phyloP scores from a whole-genome alignment of 176 grass and related monocot genomes.

The Eragrostis nindensis region DNA sequence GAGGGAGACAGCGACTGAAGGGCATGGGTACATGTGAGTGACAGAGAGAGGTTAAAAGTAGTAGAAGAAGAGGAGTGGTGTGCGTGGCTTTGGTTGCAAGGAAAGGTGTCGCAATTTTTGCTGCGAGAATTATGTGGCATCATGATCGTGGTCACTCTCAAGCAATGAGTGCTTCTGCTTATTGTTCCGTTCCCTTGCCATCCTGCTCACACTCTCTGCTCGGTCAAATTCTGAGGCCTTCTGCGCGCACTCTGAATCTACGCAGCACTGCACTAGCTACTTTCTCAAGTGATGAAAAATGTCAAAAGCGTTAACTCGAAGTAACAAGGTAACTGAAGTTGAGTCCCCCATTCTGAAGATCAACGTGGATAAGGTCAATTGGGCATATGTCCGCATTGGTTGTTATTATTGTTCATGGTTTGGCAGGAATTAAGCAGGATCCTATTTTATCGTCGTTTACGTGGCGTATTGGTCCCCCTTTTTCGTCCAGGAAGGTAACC shows the following conservation, averaged over 20 bases:
- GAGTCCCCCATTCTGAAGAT: no score
- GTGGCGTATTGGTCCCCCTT: background rate
- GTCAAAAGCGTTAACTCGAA: slow-evolving; percentile 1
- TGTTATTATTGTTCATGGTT: slow-evolving; percentile 7
- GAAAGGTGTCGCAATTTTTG: slow-evolving; percentile 61
- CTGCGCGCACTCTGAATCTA: background rate
- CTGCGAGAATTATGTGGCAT: slow-evolving; percentile 54
- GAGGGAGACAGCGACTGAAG: slow-evolving; percentile 1
- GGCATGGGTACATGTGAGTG: slow-evolving; percentile 41
- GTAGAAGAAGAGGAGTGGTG: background rate
- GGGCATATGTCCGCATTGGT: no score
- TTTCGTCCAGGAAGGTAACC: slow-evolving; percentile 20
- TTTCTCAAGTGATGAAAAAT: background rate
- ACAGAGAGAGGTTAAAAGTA: background rate
- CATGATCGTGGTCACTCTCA: slow-evolving; percentile 41
- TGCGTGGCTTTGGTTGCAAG: slow-evolving; percentile 74
- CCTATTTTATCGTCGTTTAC: background rate
- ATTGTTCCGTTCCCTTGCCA: background rate
- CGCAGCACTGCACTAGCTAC: background rate
- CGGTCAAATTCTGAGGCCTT: slow-evolving; percentile 53
- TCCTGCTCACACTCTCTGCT: background rate
- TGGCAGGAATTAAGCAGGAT: slow-evolving; percentile 25
- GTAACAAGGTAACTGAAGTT: no score
- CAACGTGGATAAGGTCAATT: no score
- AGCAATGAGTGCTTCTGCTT: slow-evolving; percentile 29